phyloP scores from a whole-genome alignment of 1,284 basidiomycete species.

The Phylloboletellus chloephorus region DNA sequence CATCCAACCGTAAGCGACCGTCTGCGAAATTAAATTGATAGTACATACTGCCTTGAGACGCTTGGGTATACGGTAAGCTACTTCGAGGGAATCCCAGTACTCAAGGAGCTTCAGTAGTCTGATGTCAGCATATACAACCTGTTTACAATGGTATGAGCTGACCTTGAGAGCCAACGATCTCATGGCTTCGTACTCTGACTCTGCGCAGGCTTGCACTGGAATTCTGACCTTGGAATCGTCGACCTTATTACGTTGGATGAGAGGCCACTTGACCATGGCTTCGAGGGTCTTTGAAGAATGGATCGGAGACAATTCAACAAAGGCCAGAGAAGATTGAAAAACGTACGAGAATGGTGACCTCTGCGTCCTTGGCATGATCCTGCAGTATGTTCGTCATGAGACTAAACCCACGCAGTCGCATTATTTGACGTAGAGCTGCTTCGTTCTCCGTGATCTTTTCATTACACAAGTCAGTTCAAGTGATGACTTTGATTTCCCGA shows the following conservation, averaged over 20 bases:
- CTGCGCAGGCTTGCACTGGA: constrained; percentile 53
- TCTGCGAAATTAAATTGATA: not conserved
- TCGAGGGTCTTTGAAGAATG: constrained; percentile 55
- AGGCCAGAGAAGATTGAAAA: not conserved
- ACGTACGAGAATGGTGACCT: constrained; percentile 66
- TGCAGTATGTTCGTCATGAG: constrained; percentile 87
- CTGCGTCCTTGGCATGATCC: constrained; percentile 70
- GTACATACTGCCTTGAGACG: constrained; percentile 44
- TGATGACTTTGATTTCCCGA: not conserved
- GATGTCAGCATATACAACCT: constrained; percentile 2
- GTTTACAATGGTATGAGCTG: constrained; percentile 9
- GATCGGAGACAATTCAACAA: not conserved
- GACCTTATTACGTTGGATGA: constrained; percentile 89
- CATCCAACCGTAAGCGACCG: not conserved
- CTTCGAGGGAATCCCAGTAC: constrained; percentile 71
- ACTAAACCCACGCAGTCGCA: constrained; percentile 92
- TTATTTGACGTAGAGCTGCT: constrained; percentile 75
- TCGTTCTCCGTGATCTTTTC: constrained; percentile 80
- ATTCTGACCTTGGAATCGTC: constrained; percentile 79
- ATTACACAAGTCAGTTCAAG: constrained; percentile 1
- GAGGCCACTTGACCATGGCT: constrained; percentile 76
- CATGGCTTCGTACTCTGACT: constrained; percentile 54
- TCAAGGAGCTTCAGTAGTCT: constrained; percentile 50
- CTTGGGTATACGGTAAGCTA: constrained; percentile 84
- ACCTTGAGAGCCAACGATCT: constrained; percentile 58